Base-by-base conservation (phyloP, 371 early-diverging fungal species). In the Saksenaea oblongispora region DNA sequence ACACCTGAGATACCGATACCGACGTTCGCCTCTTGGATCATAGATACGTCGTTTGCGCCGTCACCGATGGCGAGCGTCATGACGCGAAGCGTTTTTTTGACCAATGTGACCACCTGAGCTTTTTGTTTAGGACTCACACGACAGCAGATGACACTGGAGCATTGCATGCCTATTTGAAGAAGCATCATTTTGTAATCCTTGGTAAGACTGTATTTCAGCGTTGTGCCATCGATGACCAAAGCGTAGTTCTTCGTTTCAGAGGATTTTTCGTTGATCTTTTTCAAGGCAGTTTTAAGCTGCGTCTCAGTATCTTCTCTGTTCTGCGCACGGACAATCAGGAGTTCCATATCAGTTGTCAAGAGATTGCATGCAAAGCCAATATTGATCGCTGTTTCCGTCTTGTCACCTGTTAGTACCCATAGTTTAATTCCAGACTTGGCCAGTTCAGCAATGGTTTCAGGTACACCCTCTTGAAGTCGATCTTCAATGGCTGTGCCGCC, bases 391-490 rank as follows among this genome's bases (percentile, higher is more conserved):
- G 99, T 99, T 72, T 99, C 99, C 47, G 92, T 93, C 75, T 97
- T 94, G 77, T 99, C 99, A 41, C 99, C 99, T 0, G 99, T 99
- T 70, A 99, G 76, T 84, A 99, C 96, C 96, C 97, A 98, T 11
- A 97, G 81, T 58, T 91, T 90, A 59, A 99, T 95, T 17, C 97
- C 98, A 0, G 98, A 97, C 13, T 83, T 83, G 1, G 95, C 88
- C 31, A 98, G 83, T 54, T 84, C 82, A 55, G 87, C 88, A 62
- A 99, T 94, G 0, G 98, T 93, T 64, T 95, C 91, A n/a, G 95
- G 94, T 0, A 98, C 99, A 24, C 93, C 91, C 3, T 86, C 89
- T 70, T 99, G 99, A 34, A 99, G 79, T 58, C 92, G 87, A 77
- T 95, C 95, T 75, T 96, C 97, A 62, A 98, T 93, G n/a, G 92